Base-by-base conservation (phyloP, 495 filamentous ascomycete genomes). In the Aspergillus funiculosus region DNA sequence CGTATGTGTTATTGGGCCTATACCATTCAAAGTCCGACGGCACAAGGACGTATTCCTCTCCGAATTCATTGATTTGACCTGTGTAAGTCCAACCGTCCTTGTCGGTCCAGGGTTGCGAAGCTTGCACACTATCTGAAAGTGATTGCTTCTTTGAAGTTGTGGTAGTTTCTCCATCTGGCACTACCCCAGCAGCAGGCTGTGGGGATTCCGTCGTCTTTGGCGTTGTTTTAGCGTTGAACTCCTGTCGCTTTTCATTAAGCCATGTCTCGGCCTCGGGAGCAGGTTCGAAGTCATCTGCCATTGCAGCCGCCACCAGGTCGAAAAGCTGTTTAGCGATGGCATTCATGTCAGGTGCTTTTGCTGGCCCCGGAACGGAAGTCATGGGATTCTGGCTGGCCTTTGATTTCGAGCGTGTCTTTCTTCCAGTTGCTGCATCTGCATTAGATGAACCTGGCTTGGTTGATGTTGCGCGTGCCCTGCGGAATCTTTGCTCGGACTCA, bases 11-110 rank as follows among this genome's bases (percentile, higher is more conserved):
- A 5, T 59, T 48, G 7, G 62, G 49, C 8, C 62, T 57, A 24
- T 59, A 64, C 19, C 53, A 59, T 26, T 56, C 58, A 32, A 48
- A 60, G 1, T 39, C 43, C 6, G 46, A 19, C 0, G 62, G 54
- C 0, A 63, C 49, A 1, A 64, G 9, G 10, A 68, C 20, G 19
- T 59, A 29, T 39, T 69, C 66, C 44, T 73, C 70, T 21, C 56
- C 67, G 19, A 46, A 42, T 10, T 59, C 20, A 27, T 69, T 73
- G 26, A 52, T 44, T 15, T 56, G 51, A 9, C 68, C 70, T 42
- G 67, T 63, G 9, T 61, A 26, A 15, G 34, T 39, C 68, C 67
- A 72, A 21, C 62, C 63, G 32, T 65, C 60, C 18, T 47, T 38
- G 24, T 59, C 55, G 28, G 59, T 52, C 22, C 51, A 46, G 8